Conservation (phyloP, 2,329 filamentous ascomycete species). For the Fusarium haematococcum region DNA sequence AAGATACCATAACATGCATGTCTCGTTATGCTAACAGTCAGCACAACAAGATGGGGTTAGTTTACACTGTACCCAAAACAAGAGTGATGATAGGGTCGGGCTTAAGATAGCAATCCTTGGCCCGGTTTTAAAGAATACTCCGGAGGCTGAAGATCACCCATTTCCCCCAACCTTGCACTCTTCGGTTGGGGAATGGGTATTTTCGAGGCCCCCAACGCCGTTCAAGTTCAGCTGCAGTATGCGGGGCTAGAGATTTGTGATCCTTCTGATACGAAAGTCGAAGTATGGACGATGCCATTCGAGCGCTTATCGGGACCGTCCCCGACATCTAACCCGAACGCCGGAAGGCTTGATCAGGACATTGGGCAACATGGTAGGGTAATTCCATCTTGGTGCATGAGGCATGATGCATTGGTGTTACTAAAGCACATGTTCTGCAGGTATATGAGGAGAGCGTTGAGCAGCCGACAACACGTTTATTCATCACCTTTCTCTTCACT, state of each 20-base stretch:
- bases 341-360: neutral
- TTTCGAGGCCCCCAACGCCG: neutral
- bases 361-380: neutral
- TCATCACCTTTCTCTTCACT: neutral
- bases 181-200: neutral
- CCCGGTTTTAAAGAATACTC: neutral
- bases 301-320: slow-evolving; percentile 5
- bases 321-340: neutral
- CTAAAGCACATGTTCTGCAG: neutral
- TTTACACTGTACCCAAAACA: neutral
- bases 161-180: neutral
- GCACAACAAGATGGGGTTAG: neutral
- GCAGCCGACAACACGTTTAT: neutral
- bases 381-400: neutral
- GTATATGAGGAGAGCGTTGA: neutral
- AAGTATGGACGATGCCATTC: slow-evolving; percentile 4
- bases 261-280: neutral
- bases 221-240: neutral
- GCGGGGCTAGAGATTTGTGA: neutral
- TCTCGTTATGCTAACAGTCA: neutral
- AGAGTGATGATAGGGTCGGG: neutral
- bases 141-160: neutral
- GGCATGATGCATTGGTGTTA: neutral
- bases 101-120: neutral
- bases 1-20: neutral